phyloP scores from a whole-genome alignment of 805 yeast species.

The Pichia cephalocereana region DNA sequence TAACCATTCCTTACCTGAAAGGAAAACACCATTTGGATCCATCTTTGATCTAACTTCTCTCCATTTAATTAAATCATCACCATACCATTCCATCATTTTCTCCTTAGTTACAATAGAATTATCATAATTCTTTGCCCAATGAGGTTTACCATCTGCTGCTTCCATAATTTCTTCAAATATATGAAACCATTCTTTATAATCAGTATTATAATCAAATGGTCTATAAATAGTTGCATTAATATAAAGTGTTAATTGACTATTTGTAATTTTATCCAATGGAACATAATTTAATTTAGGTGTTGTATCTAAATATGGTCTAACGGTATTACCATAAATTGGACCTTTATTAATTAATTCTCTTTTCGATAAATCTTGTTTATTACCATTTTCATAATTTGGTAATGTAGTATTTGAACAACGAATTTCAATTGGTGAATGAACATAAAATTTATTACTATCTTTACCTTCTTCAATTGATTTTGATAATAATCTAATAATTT shows the following conservation, averaged over 20 bases:
- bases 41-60: slow-evolving; percentile 52
- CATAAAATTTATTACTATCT: slow-evolving; percentile 54
- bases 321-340: slow-evolving; percentile 73
- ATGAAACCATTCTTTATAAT: slow-evolving; percentile 71
- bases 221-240: slow-evolving; percentile 93
- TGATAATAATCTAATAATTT: slow-evolving; percentile 54
- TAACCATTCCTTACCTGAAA: slow-evolving; percentile 76
- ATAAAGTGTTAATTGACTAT: slow-evolving; percentile 74
- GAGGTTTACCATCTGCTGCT: slow-evolving; percentile 86
- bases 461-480: slow-evolving; percentile 56
- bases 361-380: slow-evolving; percentile 37
- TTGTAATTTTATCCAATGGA: slow-evolving; percentile 45
- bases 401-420: slow-evolving; percentile 82
- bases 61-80: slow-evolving; percentile 54
- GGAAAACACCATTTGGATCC: slow-evolving; percentile 78
- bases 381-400: slow-evolving; percentile 18
- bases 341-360: slow-evolving; percentile 56
- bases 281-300: slow-evolving; percentile 61
- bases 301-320: slow-evolving; percentile 74
- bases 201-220: slow-evolving; percentile 74
- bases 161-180: slow-evolving; percentile 72
- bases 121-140: slow-evolving; percentile 95
- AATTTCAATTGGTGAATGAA: slow-evolving; percentile 93
- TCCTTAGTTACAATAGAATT: slow-evolving; percentile 75
- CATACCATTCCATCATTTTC: slow-evolving; percentile 70